Evolutionary conservation across 257 asterid species (phyloP), one percentile per base, ranked within the genome.

Genomic region (Nicotiana paniculata): DNA sequence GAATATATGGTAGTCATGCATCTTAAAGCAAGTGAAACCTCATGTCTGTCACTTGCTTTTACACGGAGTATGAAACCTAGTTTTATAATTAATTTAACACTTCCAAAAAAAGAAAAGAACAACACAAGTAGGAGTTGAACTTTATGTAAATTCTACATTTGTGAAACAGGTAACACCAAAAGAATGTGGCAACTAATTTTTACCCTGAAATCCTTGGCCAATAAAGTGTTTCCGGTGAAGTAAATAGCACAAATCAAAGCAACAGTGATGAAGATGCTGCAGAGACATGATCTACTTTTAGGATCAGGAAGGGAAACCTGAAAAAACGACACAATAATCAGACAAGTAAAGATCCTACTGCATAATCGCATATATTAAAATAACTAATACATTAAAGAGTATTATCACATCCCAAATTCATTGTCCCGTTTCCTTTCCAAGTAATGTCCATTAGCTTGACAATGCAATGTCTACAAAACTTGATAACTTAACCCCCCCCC

Each of bases 171-270:
- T 0, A 10, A 12, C 5, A 12, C 12, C 12, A 17, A 53, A 53
- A 53, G 61, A 46, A 72, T 74, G 62, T 15, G 28, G 26, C 51
- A 72, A 58, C 63, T 26, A 75, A 24, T 24, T 51, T 28, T 28
- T 88, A 90, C 99, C 91, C 72, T 80, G 32, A 79, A 82, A 77
- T 91, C 91, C 82, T 80, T 89, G 54, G 88, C 86, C 39, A 93
- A 78, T 85, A 93, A 89, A 43, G 91, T 90, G 67, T 85, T 86
- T 35, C 95, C 88, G 15, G 90, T 55, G 80, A 93, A 89, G 91
- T 90, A 93, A 85, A 87, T 87, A n/a, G 88, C 90, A 79, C 85
- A 92, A 77, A 94, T 37, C 91, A 91, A 82, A 78, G 92, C 83
- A 69, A 88, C 88, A 16, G 88, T 77, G n/a, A 91, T 17, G 63